Base-by-base conservation (phyloP, 495 filamentous ascomycete species). In the Evansstolkia leycettana region DNA sequence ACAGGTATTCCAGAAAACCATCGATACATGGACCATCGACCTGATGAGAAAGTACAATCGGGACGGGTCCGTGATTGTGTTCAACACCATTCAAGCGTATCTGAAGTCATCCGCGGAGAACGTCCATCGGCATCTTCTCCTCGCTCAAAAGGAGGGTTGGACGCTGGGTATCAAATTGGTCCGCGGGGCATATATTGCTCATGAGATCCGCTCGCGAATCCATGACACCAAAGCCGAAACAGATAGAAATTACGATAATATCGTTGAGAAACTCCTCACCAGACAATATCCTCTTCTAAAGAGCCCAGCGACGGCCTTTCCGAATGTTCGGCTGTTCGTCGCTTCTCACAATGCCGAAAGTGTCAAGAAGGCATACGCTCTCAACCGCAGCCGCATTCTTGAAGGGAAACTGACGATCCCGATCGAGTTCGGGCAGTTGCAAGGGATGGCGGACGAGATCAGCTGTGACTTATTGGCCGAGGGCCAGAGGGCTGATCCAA, bases 361-460 rank as follows among this genome's bases (percentile, higher is more conserved):
- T 11, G 47, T 65, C 2, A 51, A 72, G 1, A 55, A 69, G 6
- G 48, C 64, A 14, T 69, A 73, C 26, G 32, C 46, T n/a, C 30
- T 50, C 14, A 41, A 39, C 8, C 30, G 47, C 37, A 23, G 43
- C 16, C 43, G 44, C 34, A 9, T 41, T 20, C 33, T 45, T 19
- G 39, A 78, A 74, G 60, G 55, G 0, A 45, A 67, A 25, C 32
- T 48, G 15, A 55, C 55, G 25, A 65, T 69, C 8, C 67, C 77
- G 14, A 59, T 90, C 17, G 73, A 75, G 3, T 84, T 84, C 60
- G 86, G 79, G 1, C 87, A 94, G 58, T 63, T 94, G 19, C 79
- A 85, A 63, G 87, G 87, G 6, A 94, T 94, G 87, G 87, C 87
- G 11, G 87, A 94, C 41, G 85, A 94, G 48, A 73, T 94, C 10